A percentile compares a stretch with the other conserved stretches of the same genome.
Conservation (phyloP, 176 grass and related monocot genomes). For the Raddia distichophylla region DNA sequence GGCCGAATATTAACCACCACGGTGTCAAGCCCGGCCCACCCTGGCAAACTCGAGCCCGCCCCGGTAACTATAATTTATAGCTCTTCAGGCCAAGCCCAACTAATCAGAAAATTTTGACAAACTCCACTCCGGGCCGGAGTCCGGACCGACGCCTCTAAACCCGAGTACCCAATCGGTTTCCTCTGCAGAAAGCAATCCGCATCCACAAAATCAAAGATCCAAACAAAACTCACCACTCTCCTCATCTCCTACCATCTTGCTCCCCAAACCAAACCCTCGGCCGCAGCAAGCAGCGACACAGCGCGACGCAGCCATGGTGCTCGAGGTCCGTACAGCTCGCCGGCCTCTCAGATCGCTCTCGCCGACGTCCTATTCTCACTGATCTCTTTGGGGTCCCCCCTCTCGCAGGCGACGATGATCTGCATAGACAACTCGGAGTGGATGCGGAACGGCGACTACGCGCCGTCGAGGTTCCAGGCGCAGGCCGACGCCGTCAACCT, state of each 20-base stretch:
- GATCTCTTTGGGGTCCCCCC: slow-evolving; percentile 7
- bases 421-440: slow-evolving; percentile 99
- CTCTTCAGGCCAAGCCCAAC: not conserved
- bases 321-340: slow-evolving; percentile 56
- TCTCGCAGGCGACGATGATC: slow-evolving; percentile 93
- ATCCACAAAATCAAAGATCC: not conserved
- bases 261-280: slow-evolving; percentile 35
- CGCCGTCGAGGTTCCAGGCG: slow-evolving; percentile 85
- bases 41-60: no score
- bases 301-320: slow-evolving; percentile 73
- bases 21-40: no score
- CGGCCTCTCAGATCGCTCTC: slow-evolving; percentile 5
- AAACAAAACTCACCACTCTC: not conserved
- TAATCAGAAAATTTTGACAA: not conserved
- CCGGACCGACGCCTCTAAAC: not conserved
- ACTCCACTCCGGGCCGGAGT: slow-evolving; percentile 2
- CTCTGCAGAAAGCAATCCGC: slow-evolving; percentile 19
- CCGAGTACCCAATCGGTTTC: not conserved
- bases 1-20: no score
- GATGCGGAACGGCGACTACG: slow-evolving; percentile 98
- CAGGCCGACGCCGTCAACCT: slow-evolving; percentile 95
- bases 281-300: slow-evolving; percentile 27
- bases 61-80: not conserved
- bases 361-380: not conserved
- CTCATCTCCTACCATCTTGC: slow-evolving; percentile 28